phyloP scores from a whole-genome alignment of 768 basidiomycete genomes.

The Crassisporium funariophilum region DNA sequence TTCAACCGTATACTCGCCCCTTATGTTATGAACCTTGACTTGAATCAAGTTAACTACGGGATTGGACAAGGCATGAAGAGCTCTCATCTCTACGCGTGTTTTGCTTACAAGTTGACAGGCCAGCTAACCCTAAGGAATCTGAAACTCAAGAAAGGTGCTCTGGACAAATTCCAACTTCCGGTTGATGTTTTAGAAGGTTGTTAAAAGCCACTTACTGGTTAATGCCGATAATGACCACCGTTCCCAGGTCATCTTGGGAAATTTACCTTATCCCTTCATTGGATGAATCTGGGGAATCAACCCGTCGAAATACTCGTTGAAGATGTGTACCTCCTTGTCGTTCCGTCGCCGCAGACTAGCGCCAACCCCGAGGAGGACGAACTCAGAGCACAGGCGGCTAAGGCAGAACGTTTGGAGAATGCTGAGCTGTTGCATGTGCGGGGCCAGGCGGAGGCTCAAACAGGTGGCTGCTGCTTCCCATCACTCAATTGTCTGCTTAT shows the following conservation, averaged over 20 bases:
- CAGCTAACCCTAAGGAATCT: slow-evolving; percentile 79
- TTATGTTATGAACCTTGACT: slow-evolving; percentile 95
- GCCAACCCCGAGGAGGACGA: slow-evolving; percentile 86
- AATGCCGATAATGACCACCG: background rate
- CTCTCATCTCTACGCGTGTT: background rate
- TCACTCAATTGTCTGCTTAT: background rate
- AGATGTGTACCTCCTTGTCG: slow-evolving; percentile 92
- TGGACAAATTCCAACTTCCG: slow-evolving; percentile 95
- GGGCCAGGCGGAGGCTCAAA: slow-evolving; percentile 51
- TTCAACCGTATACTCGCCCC: slow-evolving; percentile 93
- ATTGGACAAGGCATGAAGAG: slow-evolving; percentile 70
- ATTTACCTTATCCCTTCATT: slow-evolving; percentile 83
- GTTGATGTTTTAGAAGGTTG: slow-evolving; percentile 95
- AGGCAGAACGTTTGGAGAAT: slow-evolving; percentile 85
- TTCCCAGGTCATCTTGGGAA: slow-evolving; percentile 80
- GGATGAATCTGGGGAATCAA: slow-evolving; percentile 86
- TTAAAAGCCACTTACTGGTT: background rate
- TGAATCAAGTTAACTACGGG: slow-evolving; percentile 93
- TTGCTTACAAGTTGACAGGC: slow-evolving; percentile 42
- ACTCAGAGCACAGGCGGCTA: slow-evolving; percentile 76
- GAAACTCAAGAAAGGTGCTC: slow-evolving; percentile 86
- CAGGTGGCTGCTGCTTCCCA: slow-evolving; percentile 37
- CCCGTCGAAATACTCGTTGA: slow-evolving; percentile 92
- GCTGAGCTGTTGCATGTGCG: slow-evolving; percentile 82
- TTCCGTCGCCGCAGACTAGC: slow-evolving; percentile 71